A percentile compares a stretch with the other conserved stretches of the same genome.
Evolutionary conservation across 2,329 filamentous ascomycete genomes (phyloP).

Genomic region (Didymella glomerata): DNA sequence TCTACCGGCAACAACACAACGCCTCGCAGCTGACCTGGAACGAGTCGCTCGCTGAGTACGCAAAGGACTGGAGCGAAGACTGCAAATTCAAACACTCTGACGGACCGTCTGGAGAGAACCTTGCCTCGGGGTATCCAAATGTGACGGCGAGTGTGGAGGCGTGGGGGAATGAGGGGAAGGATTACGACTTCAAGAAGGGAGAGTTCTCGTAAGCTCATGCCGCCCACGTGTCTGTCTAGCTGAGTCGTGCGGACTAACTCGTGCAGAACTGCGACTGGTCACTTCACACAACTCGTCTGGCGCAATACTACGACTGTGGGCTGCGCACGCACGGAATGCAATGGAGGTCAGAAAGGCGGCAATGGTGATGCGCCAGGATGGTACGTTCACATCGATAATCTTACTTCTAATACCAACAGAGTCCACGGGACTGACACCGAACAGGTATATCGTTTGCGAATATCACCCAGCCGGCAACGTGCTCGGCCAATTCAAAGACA

Average conservation of each 20-base stretch:
- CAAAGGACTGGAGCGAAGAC: conserved; percentile 58
- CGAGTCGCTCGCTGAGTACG: conserved; percentile 65
- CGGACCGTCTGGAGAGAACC: conserved; percentile 76
- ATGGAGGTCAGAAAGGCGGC: conserved; percentile 17
- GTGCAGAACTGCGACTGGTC: conserved; percentile 52
- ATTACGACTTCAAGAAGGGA: conserved; percentile 67
- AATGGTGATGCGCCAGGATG: conserved; percentile 33
- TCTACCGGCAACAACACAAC: conserved; percentile 70
- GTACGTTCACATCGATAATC: conserved; percentile 15
- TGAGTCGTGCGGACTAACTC: neutral
- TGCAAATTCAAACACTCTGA: conserved; percentile 65
- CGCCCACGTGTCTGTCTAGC: conserved; percentile 41
- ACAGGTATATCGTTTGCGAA: conserved; percentile 46
- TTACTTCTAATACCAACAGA: neutral
- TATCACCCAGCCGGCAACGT: conserved; percentile 52
- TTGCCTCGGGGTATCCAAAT: conserved; percentile 72
- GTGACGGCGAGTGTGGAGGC: conserved; percentile 67
- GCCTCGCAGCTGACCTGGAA: conserved; percentile 71
- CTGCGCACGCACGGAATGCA: conserved; percentile 34
- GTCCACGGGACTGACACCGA: neutral
- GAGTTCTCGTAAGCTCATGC: conserved; percentile 58
- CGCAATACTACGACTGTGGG: conserved; percentile 33
- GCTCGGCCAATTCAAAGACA: conserved; percentile 43
- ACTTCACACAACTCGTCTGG: conserved; percentile 45
- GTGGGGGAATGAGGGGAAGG: conserved; percentile 69